A percentile compares a stretch with the other conserved stretches of the same genome.
These are phyloP conservation scores for Vitis hybrid DNA, from an alignment of 177 flowering plant species.

Conservation along the genomic window DNA sequence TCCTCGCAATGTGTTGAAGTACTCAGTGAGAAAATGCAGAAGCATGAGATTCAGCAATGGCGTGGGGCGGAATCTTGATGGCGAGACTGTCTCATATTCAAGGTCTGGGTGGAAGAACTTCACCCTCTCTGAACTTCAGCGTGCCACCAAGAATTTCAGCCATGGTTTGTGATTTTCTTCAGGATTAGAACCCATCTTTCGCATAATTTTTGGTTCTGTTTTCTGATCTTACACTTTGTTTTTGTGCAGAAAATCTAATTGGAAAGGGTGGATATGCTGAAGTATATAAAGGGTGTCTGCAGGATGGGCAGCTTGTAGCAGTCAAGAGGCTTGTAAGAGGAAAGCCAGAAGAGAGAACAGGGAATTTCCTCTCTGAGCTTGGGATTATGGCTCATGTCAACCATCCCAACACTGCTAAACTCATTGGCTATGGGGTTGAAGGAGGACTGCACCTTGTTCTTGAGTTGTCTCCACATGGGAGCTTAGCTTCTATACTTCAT, in stretches of 20 bases:
- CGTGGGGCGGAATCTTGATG: constrained; percentile 1
- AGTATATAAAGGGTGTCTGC: constrained; percentile 43
- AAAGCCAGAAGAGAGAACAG: constrained; percentile 34
- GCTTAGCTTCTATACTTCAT: constrained; percentile 55
- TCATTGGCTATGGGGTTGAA: constrained; percentile 51
- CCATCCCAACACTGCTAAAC: constrained; percentile 48
- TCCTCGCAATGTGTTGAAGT: constrained; percentile 19
- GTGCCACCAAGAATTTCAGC: constrained; percentile 56
- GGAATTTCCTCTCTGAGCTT: constrained; percentile 40
- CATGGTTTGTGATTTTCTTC: constrained; percentile 29
- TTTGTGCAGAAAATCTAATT: constrained; percentile 35
- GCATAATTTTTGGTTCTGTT: neutral
- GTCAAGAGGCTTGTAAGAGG: constrained; percentile 41
- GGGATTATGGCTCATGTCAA: constrained; percentile 55
- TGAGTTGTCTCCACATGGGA: constrained; percentile 43
- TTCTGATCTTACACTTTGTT: neutral
- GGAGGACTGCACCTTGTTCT: constrained; percentile 57
- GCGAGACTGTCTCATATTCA: constrained; percentile 13
- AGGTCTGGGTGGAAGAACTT: constrained; percentile 44
- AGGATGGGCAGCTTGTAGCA: constrained; percentile 39
- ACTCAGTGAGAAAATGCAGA: constrained; percentile 33
- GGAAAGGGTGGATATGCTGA: constrained; percentile 64
- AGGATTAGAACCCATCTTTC: neutral
- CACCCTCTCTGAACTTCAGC: constrained; percentile 46
- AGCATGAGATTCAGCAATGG: constrained; percentile 33